Base-by-base conservation (phyloP, 2,329 filamentous ascomycete species). In the Aspergillus versicolor region DNA sequence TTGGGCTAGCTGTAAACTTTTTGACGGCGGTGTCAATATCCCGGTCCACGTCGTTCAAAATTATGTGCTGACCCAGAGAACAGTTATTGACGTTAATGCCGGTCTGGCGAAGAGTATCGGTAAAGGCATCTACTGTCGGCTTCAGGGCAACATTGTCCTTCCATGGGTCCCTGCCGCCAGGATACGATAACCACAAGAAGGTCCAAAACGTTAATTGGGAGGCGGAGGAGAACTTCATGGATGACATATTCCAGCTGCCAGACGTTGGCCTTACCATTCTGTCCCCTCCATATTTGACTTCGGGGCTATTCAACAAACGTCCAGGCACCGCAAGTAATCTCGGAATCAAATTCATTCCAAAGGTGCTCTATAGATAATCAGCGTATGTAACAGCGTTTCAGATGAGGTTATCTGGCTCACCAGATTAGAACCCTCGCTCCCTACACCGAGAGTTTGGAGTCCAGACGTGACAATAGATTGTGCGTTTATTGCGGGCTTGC, bases 321-420 rank as follows among this genome's bases (percentile, higher is more conserved):
- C 85, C 92, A 1, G 80, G 79, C 0, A 96, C 89, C 0, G 88
- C 89, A 34, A 96, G 77, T 34, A 96, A 79, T 75, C 73, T 59
- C 2, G 61, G 56, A 27, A 6, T 27, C 24, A 27, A 27, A 9
- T 27, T 9, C 24, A 27, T 27, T 27, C 24, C 24, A 2, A 27
- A 27, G 24, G 24, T 8, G 24, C 24, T 8, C 24, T 27, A 27
- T 27, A 27, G 24, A 27, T 27, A 9, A 27, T 27, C 24, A 27
- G 24, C 24, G 24, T 27, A 27, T 27, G 24, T 27, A 27, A 9
- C 24, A 27, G 8, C 24, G 24, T 7, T 27, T 27, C 24, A 27
- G 24, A 27, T 8, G 7, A 27, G 24, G 24, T 60, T 60, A 2
- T 66, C 45, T 15, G 64, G 60, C n/a, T 95, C 78, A 4, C 87